Conservation (phyloP, 768 basidiomycete species). For the Rickenella mellea region DNA sequence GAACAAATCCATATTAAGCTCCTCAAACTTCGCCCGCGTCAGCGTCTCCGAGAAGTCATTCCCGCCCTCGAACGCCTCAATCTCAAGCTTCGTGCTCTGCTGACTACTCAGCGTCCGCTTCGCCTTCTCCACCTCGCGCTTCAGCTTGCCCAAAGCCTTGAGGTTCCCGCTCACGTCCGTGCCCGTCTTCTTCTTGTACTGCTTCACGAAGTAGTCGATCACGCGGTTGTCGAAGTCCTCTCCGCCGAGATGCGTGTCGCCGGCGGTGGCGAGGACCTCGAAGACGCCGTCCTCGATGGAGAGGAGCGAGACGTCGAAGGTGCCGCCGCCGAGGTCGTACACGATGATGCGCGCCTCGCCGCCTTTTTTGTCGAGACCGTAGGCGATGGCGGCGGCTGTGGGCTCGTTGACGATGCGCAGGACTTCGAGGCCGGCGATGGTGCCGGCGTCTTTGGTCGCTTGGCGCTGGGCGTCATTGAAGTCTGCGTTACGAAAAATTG, state of each 20-base stretch:
- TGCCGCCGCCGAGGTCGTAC: conserved; percentile 97
- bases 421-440: conserved; percentile 88
- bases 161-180: conserved; percentile 74
- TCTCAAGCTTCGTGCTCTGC: conserved; percentile 86
- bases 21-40: conserved; percentile 97
- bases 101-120: conserved; percentile 90
- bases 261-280: conserved; percentile 83
- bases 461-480: conserved; percentile 99
- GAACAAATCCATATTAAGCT: conserved; percentile 98
- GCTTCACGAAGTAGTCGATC: conserved; percentile 82
- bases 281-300: conserved; percentile 92
- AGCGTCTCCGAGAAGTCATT: conserved; percentile 97
- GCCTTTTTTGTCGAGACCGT: conserved; percentile 94
- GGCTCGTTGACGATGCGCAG: conserved; percentile 98
- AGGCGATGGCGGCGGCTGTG: conserved; percentile 94
- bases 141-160: conserved; percentile 82
- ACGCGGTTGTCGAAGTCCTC: conserved; percentile 95
- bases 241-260: conserved; percentile 91
- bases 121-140: conserved; percentile 84
- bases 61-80: conserved; percentile 92
- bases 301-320: conserved; percentile 95
- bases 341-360: conserved; percentile 95
- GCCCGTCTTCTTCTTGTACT: conserved; percentile 88
- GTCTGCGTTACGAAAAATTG: conserved; percentile 39
- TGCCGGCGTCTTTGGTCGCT: conserved; percentile 96